phyloP scores from a whole-genome alignment of 2,329 filamentous ascomycete genomes.

The Pyrenophora graminea region DNA sequence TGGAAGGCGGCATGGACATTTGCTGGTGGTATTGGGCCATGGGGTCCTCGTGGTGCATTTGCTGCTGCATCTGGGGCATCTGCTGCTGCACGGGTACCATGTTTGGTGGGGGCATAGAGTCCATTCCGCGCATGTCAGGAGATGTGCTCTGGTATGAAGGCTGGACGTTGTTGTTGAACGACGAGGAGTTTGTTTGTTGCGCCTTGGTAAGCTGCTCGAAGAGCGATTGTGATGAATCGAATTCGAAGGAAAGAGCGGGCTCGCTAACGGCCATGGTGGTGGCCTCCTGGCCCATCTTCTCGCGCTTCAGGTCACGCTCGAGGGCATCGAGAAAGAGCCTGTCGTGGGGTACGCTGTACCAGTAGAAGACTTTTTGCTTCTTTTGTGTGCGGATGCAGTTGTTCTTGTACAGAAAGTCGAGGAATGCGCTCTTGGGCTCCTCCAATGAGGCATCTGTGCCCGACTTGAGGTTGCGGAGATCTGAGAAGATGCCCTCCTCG shows the following conservation, averaged over 20 bases:
- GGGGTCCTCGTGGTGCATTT: conserved; percentile 66
- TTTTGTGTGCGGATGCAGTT: conserved; percentile 99
- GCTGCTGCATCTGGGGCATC: conserved; percentile 47
- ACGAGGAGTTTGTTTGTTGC: conserved; percentile 97
- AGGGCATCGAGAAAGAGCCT: conserved; percentile 95
- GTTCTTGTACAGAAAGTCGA: conserved; percentile 99
- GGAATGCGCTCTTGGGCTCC: conserved; percentile 96
- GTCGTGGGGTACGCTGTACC: conserved; percentile 99
- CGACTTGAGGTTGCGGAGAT: conserved; percentile 96
- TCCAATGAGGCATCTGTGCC: conserved; percentile 97
- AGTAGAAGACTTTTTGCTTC: conserved; percentile 99
- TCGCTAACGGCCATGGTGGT: conserved; percentile 97
- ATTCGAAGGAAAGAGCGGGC: conserved; percentile 96
- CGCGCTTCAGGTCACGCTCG: conserved; percentile 95
- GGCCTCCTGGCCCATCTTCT: conserved; percentile 99
- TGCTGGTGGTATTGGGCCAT: conserved; percentile 74
- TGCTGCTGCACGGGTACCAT: conserved; percentile 64
- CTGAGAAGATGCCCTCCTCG: conserved; percentile 98
- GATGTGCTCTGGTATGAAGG: conserved; percentile 79
- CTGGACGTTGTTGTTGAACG: conserved; percentile 75
- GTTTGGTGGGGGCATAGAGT: conserved; percentile 89
- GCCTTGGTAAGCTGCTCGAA: conserved; percentile 99
- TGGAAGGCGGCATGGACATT: conserved; percentile 73
- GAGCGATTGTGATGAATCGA: conserved; percentile 97
- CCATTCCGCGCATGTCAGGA: conserved; percentile 85